Evolutionary conservation across 1,284 basidiomycete species (phyloP), one percentile per base, ranked within the genome.

Genomic region (Pisolithus thermaeus): DNA sequence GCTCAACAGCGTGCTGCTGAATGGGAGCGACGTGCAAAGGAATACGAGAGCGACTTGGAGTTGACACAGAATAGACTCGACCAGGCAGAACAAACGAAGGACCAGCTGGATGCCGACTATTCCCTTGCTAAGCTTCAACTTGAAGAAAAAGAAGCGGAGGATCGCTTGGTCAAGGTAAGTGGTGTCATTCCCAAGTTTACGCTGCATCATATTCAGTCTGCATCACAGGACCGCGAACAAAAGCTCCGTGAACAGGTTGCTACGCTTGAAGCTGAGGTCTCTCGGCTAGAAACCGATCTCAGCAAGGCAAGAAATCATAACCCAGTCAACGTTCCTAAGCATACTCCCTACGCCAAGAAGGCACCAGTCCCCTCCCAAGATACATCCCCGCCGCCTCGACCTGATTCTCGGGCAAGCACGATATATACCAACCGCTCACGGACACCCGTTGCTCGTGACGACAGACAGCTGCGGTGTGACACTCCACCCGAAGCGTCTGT

Each of bases 1-100:
- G 82, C 84, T 25, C 84, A 90, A 57, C 84, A 88, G 61, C 85
- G 86, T 35, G 76, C 84, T 3, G 70, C 77, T 2, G 89, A 91
- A 58, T 90, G 87, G 87, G 88, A 91, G 68, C 77, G 77, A 57
- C 81, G 82, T 38, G 79, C 84, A n/a, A 83, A 82, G 60, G 84
- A 87, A 55, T 76, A 77, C 48, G 84, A 89, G 64, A 70, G 70
- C 18, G 76, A 83, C 53, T 66, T 89, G 16, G 82, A 85, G 59
- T 61, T 74, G 53, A 75, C 74, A 16, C 75, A 75, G 53, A 80
- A 78, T 44, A 77, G 78, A 59, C 64, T 87, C 14, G 84, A 90
- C 41, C 78, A 85, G 46, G 71, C 75, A 6, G 86, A 90, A 56
- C 80, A 85, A 60, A 74, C 71, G 0, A 78, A 80, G 18, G 63